Evolutionary conservation across 257 asterid genomes (phyloP).

Genomic region (Penstemon eatonii): DNA sequence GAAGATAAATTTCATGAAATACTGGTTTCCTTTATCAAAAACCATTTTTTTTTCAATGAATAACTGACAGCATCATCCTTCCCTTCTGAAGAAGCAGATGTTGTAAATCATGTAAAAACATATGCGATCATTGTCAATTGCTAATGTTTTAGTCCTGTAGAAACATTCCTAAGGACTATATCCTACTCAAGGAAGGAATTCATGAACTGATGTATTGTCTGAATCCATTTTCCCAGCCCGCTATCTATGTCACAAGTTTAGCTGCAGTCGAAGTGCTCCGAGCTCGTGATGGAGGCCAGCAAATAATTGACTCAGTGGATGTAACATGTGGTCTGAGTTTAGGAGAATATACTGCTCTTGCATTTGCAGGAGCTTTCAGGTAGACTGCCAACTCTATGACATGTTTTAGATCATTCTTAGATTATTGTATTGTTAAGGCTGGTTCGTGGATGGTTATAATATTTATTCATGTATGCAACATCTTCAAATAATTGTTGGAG

Average conservation of each 20-base stretch:
- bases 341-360: conserved; percentile 98
- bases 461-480: not conserved
- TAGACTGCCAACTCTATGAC: conserved; percentile 27
- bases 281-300: conserved; percentile 92
- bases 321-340: conserved; percentile 96
- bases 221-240: conserved; percentile 64
- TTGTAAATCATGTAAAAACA: not conserved
- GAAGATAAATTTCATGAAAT: not conserved
- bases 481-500: conserved; percentile 7
- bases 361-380: conserved; percentile 98
- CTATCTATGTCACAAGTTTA: conserved; percentile 91
- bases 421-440: conserved; percentile 16
- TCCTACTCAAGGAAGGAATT: conserved; percentile 4
- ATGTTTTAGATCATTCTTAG: not conserved
- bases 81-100: conserved; percentile 13
- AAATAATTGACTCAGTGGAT: conserved; percentile 84
- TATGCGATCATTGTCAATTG: not conserved
- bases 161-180: not conserved
- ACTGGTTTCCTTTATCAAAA: not conserved
- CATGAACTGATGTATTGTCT: conserved; percentile 21
- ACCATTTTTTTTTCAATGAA: conserved; percentile 10
- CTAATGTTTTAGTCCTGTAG: conserved; percentile 12
- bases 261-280: conserved; percentile 98
- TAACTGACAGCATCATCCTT: conserved; percentile 1
- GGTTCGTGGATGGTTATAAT: not conserved